These are phyloP conservation scores for Cordyceps tenuipes DNA, from an alignment of 2,329 filamentous ascomycete genomes.

Conservation along the genomic window DNA sequence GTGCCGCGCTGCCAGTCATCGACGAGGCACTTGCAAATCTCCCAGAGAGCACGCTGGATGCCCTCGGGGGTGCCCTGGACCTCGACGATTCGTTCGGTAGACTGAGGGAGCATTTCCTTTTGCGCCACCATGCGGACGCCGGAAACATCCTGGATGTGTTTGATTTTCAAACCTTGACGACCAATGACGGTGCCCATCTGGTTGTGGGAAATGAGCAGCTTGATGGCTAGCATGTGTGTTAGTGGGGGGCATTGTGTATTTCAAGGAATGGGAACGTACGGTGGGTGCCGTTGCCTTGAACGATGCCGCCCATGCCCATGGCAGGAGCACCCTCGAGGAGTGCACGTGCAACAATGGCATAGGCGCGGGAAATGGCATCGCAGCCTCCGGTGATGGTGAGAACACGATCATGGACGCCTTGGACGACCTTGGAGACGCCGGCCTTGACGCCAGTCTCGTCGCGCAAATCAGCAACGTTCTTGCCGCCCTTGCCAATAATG, in stretches of 20 bases:
- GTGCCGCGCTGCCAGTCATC: constrained; percentile 97
- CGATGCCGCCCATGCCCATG: constrained; percentile 90
- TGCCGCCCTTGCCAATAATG: constrained; percentile 97
- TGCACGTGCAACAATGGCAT: constrained; percentile 84
- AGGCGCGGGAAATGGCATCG: constrained; percentile 82
- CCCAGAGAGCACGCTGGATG: constrained; percentile 94
- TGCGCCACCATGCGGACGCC: constrained; percentile 98
- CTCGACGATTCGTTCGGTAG: constrained; percentile 95
- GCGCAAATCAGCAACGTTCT: constrained; percentile 94
- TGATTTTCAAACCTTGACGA: constrained; percentile 94
- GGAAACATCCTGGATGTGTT: constrained; percentile 95
- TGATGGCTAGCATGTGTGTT: constrained; percentile 59
- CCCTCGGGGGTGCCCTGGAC: constrained; percentile 91
- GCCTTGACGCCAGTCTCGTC: constrained; percentile 98
- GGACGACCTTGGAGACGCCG: constrained; percentile 97
- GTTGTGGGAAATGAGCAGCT: constrained; percentile 97
- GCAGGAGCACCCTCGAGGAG: constrained; percentile 88
- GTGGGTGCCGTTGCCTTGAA: constrained; percentile 83
- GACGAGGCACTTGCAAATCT: constrained; percentile 96
- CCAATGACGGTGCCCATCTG: constrained; percentile 99
- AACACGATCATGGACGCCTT: constrained; percentile 93
- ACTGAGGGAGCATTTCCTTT: constrained; percentile 99
- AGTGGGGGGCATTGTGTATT: background rate
- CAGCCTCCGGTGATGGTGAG: constrained; percentile 89
- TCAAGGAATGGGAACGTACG: constrained; percentile 47